Percentiles rank a stretch among this genome's conserved stretches.
These are phyloP conservation scores for Paramecium primaurelia DNA, from an alignment of 73 alveolate genomes.

Conservation along the genomic window DNA sequence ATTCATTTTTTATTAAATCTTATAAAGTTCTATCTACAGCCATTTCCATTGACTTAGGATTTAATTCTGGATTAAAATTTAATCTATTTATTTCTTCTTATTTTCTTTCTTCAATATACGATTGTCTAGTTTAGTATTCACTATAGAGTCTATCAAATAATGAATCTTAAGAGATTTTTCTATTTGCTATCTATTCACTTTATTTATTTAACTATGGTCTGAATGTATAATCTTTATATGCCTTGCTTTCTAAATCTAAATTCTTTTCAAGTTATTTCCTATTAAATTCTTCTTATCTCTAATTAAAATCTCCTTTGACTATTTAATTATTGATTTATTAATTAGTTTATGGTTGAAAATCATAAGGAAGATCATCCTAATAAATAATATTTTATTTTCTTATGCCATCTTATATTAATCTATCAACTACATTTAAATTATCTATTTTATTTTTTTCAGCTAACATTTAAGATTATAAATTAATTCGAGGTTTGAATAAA, in stretches of 20 bases:
- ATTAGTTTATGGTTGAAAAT: slow-evolving; percentile 13
- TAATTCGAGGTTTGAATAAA: neutral
- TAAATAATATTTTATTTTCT: neutral
- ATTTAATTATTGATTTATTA: neutral
- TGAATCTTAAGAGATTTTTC: neutral
- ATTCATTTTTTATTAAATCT: slow-evolving; percentile 16
- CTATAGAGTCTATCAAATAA: neutral
- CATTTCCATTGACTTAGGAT: slow-evolving; percentile 29
- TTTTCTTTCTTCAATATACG: neutral
- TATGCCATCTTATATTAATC: neutral
- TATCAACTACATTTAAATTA: neutral
- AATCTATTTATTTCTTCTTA: neutral
- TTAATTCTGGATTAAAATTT: slow-evolving; percentile 25
- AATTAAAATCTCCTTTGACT: slow-evolving; percentile 10
- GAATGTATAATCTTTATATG: neutral
- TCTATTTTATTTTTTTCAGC: neutral
- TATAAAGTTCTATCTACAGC: neutral
- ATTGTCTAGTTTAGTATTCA: neutral
- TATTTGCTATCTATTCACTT: neutral
- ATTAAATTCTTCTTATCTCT: neutral
- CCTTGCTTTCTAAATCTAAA: neutral
- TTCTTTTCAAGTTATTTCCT: neutral
- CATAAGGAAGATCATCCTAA: neutral
- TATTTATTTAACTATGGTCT: neutral
- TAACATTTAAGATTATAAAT: neutral